phyloP scores from a whole-genome alignment of 1,139 yeast genomes.

The Lipomyces yarrowii region DNA sequence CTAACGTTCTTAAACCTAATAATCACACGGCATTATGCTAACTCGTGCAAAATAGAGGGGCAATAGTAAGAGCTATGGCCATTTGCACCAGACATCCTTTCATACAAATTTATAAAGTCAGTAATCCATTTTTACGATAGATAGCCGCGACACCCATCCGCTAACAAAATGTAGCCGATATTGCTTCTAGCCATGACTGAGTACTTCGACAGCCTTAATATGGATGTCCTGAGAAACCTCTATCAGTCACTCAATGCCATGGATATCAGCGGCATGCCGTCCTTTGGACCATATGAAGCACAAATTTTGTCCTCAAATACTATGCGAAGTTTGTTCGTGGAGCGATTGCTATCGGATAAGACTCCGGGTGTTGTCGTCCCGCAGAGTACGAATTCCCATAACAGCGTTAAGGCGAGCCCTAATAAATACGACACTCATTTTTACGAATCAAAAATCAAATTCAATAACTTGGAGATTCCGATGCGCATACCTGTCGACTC shows the following conservation, averaged over 20 bases:
- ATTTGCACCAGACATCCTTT: conserved; percentile 55
- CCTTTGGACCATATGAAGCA: conserved; percentile 39
- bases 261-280: conserved; percentile 41
- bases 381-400: neutral
- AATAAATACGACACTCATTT: conserved; percentile 39
- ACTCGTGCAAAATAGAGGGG: conserved; percentile 48
- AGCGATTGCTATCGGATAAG: conserved; percentile 37
- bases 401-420: neutral
- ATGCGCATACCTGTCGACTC: conserved; percentile 42
- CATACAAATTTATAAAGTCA: conserved; percentile 54
- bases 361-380: too few relatives aligned
- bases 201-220: conserved; percentile 40
- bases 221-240: conserved; percentile 41
- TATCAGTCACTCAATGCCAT: conserved; percentile 47
- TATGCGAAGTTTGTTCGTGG: conserved; percentile 39
- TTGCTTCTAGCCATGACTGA: conserved; percentile 57
- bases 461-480: conserved; percentile 42
- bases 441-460: conserved; percentile 40
- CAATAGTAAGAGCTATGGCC: conserved; percentile 58
- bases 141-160: neutral
- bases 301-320: conserved; percentile 40
- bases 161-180: conserved; percentile 47
- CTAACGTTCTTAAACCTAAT: neutral
- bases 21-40: neutral
- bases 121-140: neutral